phyloP scores from a whole-genome alignment of 2,329 filamentous ascomycete genomes.

The Coniochaeta prunicola region DNA sequence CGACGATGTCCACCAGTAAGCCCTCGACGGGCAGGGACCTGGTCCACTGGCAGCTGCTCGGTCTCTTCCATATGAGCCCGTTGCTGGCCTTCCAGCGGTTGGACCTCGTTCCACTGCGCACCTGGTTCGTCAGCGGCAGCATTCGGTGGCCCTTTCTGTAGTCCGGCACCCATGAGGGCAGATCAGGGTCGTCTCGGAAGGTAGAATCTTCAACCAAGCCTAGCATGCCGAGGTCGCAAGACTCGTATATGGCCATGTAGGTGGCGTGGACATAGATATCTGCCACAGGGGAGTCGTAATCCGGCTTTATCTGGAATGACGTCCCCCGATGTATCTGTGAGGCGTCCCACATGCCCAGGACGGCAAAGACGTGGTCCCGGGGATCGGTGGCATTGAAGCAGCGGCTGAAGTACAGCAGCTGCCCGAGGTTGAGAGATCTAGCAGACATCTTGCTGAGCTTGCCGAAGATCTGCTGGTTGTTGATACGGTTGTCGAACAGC shows the following conservation, averaged over 20 bases:
- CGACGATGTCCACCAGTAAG: background rate
- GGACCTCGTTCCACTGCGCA: background rate
- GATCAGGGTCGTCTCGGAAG: background rate
- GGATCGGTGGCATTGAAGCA: slow-evolving; percentile 9
- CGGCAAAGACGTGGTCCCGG: slow-evolving; percentile 11
- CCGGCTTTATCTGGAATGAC: background rate
- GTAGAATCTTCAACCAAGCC: background rate
- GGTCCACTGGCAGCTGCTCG: background rate
- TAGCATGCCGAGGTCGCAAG: background rate
- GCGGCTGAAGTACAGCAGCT: background rate
- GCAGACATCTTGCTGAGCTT: background rate
- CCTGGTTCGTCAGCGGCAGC: background rate
- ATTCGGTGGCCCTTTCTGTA: background rate
- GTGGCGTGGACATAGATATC: background rate
- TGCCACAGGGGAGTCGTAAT: background rate
- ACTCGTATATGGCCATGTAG: background rate
- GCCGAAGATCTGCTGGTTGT: background rate
- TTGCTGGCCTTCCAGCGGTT: background rate
- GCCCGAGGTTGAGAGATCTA: background rate
- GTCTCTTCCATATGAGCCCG: background rate
- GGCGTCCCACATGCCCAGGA: slow-evolving; percentile 8
- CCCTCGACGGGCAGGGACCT: background rate
- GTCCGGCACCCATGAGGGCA: background rate
- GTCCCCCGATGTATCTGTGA: background rate
- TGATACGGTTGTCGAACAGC: background rate